These are phyloP conservation scores for Chloranthus sessilifolius DNA, from an alignment of 164 flowering plant species.

Conservation along the genomic window DNA sequence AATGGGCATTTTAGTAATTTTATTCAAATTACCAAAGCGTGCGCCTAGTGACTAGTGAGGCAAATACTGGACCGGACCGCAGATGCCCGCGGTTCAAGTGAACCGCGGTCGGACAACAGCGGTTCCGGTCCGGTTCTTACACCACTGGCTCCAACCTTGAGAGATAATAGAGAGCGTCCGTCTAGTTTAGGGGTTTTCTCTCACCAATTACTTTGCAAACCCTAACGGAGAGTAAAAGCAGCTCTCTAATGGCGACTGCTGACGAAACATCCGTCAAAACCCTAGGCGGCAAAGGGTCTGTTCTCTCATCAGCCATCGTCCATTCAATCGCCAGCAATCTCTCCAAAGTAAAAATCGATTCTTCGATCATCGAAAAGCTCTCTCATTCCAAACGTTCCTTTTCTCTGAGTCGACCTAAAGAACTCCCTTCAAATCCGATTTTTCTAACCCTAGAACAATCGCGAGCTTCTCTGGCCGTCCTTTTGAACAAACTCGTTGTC, in stretches of 20 bases:
- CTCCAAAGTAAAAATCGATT: conserved; percentile 40
- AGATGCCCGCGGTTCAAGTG: too few relatives aligned
- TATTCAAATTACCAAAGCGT: too few relatives aligned
- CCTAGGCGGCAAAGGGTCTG: conserved; percentile 58
- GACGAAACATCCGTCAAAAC: conserved; percentile 18
- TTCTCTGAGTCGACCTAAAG: background rate
- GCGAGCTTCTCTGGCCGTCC: conserved; percentile 53
- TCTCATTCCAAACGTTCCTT: conserved; percentile 10
- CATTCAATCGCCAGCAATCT: conserved; percentile 34
- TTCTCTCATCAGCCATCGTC: conserved; percentile 48
- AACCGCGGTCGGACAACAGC: too few relatives aligned
- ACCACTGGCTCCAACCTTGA: too few relatives aligned
- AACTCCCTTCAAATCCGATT: conserved; percentile 8
- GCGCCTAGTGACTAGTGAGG: too few relatives aligned
- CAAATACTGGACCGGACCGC: too few relatives aligned
- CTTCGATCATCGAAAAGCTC: conserved; percentile 40
- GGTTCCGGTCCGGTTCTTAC: too few relatives aligned
- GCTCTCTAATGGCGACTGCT: conserved; percentile 36
- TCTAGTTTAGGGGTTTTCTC: too few relatives aligned
- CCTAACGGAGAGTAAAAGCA: too few relatives aligned
- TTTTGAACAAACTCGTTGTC: conserved; percentile 50
- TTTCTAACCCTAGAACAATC: conserved; percentile 30
- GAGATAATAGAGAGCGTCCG: too few relatives aligned
- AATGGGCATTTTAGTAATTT: too few relatives aligned
- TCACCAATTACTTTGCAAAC: too few relatives aligned